Conservation (phyloP, 2,329 filamentous ascomycete genomes). For the Purpureocillium lavendulum region DNA sequence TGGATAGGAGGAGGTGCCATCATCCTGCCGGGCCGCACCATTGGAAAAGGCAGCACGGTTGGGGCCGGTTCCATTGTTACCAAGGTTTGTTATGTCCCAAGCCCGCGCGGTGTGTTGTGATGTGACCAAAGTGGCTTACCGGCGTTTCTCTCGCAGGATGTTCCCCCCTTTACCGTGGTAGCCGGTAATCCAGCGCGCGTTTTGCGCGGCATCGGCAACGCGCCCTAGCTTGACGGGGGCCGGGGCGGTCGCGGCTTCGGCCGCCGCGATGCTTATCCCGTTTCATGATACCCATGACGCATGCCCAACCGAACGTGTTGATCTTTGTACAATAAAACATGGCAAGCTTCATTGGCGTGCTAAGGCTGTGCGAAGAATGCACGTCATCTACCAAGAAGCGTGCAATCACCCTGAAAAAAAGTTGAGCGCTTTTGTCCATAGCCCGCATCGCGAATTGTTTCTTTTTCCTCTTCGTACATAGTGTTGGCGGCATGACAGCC, state of each 20-base stretch:
- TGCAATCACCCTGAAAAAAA: too few relatives aligned
- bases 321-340: too few relatives aligned
- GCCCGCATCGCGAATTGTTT: too few relatives aligned
- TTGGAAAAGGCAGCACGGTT: slow-evolving; percentile 71
- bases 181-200: slow-evolving; percentile 62
- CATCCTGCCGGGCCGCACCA: slow-evolving; percentile 70
- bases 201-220: slow-evolving; percentile 30
- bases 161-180: slow-evolving; percentile 60
- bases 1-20: slow-evolving; percentile 73
- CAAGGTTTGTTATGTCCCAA: slow-evolving; percentile 40
- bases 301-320: neutral
- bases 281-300: slow-evolving; percentile 22
- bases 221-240: slow-evolving; percentile 12
- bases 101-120: neutral
- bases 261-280: slow-evolving; percentile 11
- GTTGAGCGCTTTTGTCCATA: too few relatives aligned
- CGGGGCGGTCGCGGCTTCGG: slow-evolving; percentile 1
- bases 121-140: neutral
- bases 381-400: too few relatives aligned
- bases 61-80: slow-evolving; percentile 82
- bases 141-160: slow-evolving; percentile 38
- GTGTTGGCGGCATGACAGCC: too few relatives aligned
- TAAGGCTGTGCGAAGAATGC: too few relatives aligned
- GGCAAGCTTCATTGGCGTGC: too few relatives aligned
- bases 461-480: too few relatives aligned